Percentiles rank a stretch among this genome's conserved stretches.
phyloP scores from a whole-genome alignment of 2,329 filamentous ascomycete species.

The Pseudocercospora fijiensis region DNA sequence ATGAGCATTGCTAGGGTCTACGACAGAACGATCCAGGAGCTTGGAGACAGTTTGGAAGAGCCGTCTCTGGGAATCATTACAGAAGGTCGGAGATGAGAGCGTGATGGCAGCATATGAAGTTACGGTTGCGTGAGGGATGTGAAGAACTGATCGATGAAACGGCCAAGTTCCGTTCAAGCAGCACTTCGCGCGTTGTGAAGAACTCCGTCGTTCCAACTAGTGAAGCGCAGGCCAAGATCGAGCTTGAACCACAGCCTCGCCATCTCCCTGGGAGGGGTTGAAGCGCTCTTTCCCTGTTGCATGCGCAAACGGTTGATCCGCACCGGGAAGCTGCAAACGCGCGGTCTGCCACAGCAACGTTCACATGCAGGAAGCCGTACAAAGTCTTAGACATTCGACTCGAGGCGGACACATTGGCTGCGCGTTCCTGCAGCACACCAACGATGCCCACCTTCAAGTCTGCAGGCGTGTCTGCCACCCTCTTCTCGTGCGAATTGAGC shows the following conservation, averaged over 20 bases:
- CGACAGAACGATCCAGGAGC: conserved; percentile 71
- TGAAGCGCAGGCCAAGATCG: not conserved
- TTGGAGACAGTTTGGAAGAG: conserved; percentile 65
- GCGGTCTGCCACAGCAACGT: not conserved
- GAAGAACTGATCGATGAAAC: not conserved
- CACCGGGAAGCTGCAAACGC: not conserved
- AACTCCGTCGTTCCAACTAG: not conserved
- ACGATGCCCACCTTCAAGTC: conserved; percentile 36
- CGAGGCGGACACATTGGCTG: not conserved
- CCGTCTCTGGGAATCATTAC: conserved; percentile 50
- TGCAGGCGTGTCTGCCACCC: conserved; percentile 31
- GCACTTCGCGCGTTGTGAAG: not conserved
- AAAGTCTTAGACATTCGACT: not conserved
- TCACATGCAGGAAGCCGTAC: conserved; percentile 1
- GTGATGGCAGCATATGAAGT: not conserved
- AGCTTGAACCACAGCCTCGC: not conserved
- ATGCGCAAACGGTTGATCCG: not conserved
- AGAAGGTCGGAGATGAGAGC: conserved; percentile 35
- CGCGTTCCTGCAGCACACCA: not conserved
- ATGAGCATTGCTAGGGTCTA: conserved; percentile 76
- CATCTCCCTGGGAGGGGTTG: not conserved
- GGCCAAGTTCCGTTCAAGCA: not conserved
- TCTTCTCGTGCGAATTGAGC: conserved; percentile 26
- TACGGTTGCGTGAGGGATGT: not conserved
- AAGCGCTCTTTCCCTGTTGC: not conserved